Evolutionary conservation across 805 yeast genomes (phyloP), one percentile per base, ranked within the genome.

Genomic region (Saturnispora halmiae): DNA sequence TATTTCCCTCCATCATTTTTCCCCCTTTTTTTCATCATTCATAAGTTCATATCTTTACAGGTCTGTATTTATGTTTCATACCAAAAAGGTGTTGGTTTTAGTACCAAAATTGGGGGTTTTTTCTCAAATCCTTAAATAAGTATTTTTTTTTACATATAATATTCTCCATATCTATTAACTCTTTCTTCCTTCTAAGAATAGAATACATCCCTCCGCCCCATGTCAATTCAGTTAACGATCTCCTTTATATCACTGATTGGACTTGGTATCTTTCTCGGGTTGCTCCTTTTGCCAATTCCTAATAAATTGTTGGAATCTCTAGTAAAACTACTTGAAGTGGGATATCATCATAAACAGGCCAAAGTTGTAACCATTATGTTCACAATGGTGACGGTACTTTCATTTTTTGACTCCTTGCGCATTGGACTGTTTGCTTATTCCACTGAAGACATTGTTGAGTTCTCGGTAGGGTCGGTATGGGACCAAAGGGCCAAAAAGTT

Each of bases 211-310:
- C n/a, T n/a, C n/a, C n/a, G n/a, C n/a, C n/a, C n/a, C 8, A 59
- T 59, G 63, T 56, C 61, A 32, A 44, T 59, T 38, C 61, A 56
- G 45, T 54, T 59, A 60, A 48, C 41, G 28, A 32, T 59, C 8
- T 50, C 63, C 6, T 74, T 74, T 50, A 59, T 64, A 45, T 51
- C 64, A 13, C 59, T 73, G 46, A 51, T 69, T 21, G 51, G 51
- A n/a, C 73, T 74, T 49, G 69, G 72, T 73, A 51, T 54, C 2
- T 41, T 64, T 9, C 56, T 72, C 32, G 53, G 69, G 8, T 38
- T 70, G 4, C 46, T 72, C 32, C 66, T 73, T 24, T 51, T 70
- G 49, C 80, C 80, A 14, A 56, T 73, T 46, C 79, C 79, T 4
- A 64, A 62, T 36, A 50, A 55, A 5, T 36, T 73, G 15, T 61